Conservation (phyloP, 768 basidiomycete genomes). For the Agaricus sinodeliciosus region DNA sequence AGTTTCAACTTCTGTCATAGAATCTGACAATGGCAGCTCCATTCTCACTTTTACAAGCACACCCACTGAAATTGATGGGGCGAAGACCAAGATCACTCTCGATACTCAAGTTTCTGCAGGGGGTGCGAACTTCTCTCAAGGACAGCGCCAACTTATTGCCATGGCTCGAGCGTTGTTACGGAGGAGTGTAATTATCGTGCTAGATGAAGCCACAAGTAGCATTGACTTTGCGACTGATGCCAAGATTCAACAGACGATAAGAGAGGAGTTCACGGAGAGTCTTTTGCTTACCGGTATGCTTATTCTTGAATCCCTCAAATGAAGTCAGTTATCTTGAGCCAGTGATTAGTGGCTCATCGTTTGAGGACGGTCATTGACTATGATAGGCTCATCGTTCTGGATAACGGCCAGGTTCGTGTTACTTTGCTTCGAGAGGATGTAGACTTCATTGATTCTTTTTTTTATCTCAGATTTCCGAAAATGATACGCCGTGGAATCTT, state of each 20-base stretch:
- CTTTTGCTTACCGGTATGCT: conserved; percentile 64
- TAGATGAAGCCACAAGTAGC: conserved; percentile 83
- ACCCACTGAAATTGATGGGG: conserved; percentile 45
- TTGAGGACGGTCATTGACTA: conserved; percentile 78
- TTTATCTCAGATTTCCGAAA: conserved; percentile 43
- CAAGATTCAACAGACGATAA: conserved; percentile 84
- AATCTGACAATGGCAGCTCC: conserved; percentile 15
- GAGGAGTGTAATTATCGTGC: conserved; percentile 64
- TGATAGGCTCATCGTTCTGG: conserved; percentile 73
- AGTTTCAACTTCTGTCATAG: conserved; percentile 5
- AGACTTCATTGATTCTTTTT: not conserved
- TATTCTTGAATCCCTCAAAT: not conserved
- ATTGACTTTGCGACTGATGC: conserved; percentile 86
- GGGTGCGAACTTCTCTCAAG: conserved; percentile 88
- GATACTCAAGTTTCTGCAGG: conserved; percentile 80
- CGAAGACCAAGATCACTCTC: conserved; percentile 52
- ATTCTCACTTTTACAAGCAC: conserved; percentile 35
- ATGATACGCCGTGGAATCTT: conserved; percentile 67
- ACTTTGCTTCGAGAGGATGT: not conserved
- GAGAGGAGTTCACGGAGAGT: conserved; percentile 76
- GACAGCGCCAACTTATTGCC: conserved; percentile 83
- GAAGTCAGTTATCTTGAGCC: not conserved
- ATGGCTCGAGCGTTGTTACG: conserved; percentile 79
- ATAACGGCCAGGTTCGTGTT: conserved; percentile 47
- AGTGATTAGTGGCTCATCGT: conserved; percentile 56